Conservation (phyloP, 2,329 filamentous ascomycete genomes). For the Tolypocladium amazonense region DNA sequence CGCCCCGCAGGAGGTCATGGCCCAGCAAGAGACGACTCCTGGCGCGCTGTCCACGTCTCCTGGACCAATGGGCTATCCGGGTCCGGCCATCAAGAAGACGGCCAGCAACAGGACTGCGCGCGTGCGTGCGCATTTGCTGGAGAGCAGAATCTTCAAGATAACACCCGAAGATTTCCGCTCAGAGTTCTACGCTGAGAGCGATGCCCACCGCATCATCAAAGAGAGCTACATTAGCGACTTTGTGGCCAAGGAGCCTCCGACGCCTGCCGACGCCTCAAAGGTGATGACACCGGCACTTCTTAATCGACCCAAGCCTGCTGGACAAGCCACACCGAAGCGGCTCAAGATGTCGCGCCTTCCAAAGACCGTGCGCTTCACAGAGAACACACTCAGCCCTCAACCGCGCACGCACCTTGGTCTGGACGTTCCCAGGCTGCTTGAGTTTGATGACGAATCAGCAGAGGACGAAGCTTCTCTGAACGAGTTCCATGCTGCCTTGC, state of each 20-base stretch:
- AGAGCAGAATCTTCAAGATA: constrained; percentile 5
- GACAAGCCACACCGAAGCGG: constrained; percentile 12
- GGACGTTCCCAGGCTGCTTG: constrained; percentile 10
- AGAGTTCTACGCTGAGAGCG: constrained; percentile 10
- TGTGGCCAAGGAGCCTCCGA: constrained; percentile 9
- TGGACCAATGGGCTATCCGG: not conserved
- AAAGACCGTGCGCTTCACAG: constrained; percentile 19
- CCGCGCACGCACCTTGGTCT: constrained; percentile 15
- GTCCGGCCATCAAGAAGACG: constrained; percentile 1
- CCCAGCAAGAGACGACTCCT: not conserved
- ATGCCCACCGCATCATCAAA: constrained; percentile 10
- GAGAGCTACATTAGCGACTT: constrained; percentile 11
- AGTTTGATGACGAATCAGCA: not conserved
- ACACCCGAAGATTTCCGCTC: constrained; percentile 8
- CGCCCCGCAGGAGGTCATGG: not conserved
- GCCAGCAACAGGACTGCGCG: constrained; percentile 5
- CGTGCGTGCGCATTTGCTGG: constrained; percentile 3
- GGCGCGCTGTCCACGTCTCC: not conserved
- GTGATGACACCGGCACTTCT: constrained; percentile 18
- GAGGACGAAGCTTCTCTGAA: not conserved
- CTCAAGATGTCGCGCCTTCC: constrained; percentile 12
- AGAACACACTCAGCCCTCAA: constrained; percentile 14
- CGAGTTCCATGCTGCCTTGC: not conserved
- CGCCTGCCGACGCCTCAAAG: constrained; percentile 8
- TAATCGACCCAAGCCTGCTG: constrained; percentile 10